phyloP scores from a whole-genome alignment of 2,329 filamentous ascomycete species.

The Fusarium burgessii region DNA sequence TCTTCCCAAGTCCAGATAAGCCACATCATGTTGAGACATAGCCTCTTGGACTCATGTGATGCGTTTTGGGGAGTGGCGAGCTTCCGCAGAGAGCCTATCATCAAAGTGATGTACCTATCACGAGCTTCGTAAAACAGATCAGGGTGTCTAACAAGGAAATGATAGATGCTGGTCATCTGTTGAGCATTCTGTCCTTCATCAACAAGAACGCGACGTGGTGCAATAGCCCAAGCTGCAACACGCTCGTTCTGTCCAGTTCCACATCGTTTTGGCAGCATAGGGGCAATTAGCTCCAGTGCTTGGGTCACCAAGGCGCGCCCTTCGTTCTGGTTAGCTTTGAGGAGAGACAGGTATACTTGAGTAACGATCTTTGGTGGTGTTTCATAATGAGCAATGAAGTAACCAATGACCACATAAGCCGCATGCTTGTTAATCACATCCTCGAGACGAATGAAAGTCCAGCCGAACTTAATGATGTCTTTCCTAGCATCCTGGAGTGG shows the following conservation, averaged over 20 bases:
- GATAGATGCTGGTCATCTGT: constrained; percentile 96
- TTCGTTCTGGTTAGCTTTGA: constrained; percentile 95
- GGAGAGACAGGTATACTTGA: constrained; percentile 91
- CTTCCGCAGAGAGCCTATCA: constrained; percentile 89
- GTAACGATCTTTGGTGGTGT: constrained; percentile 95
- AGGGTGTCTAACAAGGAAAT: constrained; percentile 93
- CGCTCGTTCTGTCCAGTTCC: constrained; percentile 74
- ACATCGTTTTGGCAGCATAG: constrained; percentile 88
- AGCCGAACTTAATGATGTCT: constrained; percentile 98
- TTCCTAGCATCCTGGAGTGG: constrained; percentile 93
- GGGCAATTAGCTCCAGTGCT: constrained; percentile 93
- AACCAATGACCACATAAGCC: constrained; percentile 95
- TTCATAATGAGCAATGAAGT: constrained; percentile 97
- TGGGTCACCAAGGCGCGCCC: constrained; percentile 92
- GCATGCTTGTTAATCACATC: constrained; percentile 99
- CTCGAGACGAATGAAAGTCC: constrained; percentile 98
- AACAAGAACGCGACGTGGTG: constrained; percentile 88
- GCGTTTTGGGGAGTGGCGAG: constrained; percentile 85
- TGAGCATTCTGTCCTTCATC: constrained; percentile 96
- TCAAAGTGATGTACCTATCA: constrained; percentile 89
- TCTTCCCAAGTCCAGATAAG: constrained; percentile 95
- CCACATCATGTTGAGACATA: constrained; percentile 90
- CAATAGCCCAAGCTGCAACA: constrained; percentile 88
- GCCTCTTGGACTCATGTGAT: constrained; percentile 90
- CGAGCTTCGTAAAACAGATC: constrained; percentile 95